A percentile compares a stretch with the other conserved stretches of the same genome.
Evolutionary conservation across 306 rosid genomes (phyloP).

Genomic region (Oemleria cerasiformis): DNA sequence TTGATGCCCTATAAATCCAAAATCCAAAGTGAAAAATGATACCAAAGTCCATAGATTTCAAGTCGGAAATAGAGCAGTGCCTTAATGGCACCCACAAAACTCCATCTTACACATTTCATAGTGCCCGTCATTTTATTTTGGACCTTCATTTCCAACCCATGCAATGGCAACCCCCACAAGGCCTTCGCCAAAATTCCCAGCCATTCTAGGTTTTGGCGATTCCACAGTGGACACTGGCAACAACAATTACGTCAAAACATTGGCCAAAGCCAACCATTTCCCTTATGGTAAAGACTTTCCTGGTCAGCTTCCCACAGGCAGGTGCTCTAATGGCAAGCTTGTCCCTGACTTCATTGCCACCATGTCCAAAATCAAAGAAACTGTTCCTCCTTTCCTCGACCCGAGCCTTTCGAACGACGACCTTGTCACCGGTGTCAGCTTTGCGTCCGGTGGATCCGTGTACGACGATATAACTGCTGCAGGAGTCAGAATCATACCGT

Average conservation of each 20-base stretch:
- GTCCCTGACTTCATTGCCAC: slow-evolving; percentile 57
- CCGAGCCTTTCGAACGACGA: slow-evolving; percentile 41
- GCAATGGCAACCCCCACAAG: slow-evolving; percentile 19
- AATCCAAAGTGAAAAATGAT: neutral
- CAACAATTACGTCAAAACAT: slow-evolving; percentile 51
- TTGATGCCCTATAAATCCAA: neutral
- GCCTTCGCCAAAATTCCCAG: slow-evolving; percentile 34
- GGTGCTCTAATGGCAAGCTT: slow-evolving; percentile 65
- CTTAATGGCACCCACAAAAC: slow-evolving; percentile 34
- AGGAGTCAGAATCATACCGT: slow-evolving; percentile 27
- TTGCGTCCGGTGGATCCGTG: slow-evolving; percentile 57
- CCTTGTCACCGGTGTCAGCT: slow-evolving; percentile 54
- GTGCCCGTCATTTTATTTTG: slow-evolving; percentile 23
- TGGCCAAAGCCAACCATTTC: slow-evolving; percentile 39
- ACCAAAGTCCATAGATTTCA: neutral
- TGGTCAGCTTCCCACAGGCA: slow-evolving; percentile 49
- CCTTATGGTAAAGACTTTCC: slow-evolving; percentile 67
- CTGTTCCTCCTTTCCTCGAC: slow-evolving; percentile 51
- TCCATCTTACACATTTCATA: slow-evolving; percentile 13
- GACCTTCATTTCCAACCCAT: slow-evolving; percentile 21
- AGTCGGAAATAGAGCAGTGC: neutral
- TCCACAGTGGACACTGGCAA: slow-evolving; percentile 60
- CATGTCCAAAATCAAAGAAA: slow-evolving; percentile 40
- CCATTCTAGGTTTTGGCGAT: slow-evolving; percentile 64
- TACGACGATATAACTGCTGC: slow-evolving; percentile 45